Base-by-base conservation (phyloP, 352 stramenopile species). In the Phytophthora ramorum region DNA sequence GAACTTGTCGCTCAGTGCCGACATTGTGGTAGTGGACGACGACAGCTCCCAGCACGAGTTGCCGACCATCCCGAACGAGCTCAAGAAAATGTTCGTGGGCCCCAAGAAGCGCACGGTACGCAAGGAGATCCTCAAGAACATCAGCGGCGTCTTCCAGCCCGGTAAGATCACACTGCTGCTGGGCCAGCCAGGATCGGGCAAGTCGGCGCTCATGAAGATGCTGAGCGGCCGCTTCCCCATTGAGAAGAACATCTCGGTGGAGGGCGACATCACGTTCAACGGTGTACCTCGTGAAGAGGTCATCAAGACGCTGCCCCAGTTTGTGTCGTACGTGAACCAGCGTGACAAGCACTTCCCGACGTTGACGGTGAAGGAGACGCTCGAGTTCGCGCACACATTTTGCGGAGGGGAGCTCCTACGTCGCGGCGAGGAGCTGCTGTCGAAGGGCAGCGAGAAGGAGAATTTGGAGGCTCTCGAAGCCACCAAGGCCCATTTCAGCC, bases 331-430 rank as follows among this genome's bases (percentile, higher is more conserved):
- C 66, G 76, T 85, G 46, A 66, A 45, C 35, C 78, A 89, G 51
- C 62, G 43, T 0, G 78, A 88, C 55, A 76, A 80, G 32, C 80
- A 89, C 53, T 83, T 76, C 14, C 71, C 80, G 2, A 83, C 60
- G 8, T 58, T 89, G 12, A 87, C 79, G 0, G 79, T 89, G 14
- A 68, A 75, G 46, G 80, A 89, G 60, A 89, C 80, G 22, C 64
- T 88, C 1, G 52, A 77, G 50, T 89, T 87, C 54, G 74, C 80
- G 0, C 62, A 85, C 58, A 24, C 41, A 1, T 84, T 53, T 28
- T 77, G 79, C 14, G 61, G 71, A 3, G 58, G 62, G 1, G 32
- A 37, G 7, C 32, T 37, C 32, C 10, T 37, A 7, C 32, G 32
- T 37, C 75, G 66, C 19, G 17, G n/a, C 3, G 17, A 49, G 7